Evolutionary conservation across 352 stramenopile genomes (phyloP), one percentile per base, ranked within the genome.

Genomic region (Globisporangium splendens): DNA sequence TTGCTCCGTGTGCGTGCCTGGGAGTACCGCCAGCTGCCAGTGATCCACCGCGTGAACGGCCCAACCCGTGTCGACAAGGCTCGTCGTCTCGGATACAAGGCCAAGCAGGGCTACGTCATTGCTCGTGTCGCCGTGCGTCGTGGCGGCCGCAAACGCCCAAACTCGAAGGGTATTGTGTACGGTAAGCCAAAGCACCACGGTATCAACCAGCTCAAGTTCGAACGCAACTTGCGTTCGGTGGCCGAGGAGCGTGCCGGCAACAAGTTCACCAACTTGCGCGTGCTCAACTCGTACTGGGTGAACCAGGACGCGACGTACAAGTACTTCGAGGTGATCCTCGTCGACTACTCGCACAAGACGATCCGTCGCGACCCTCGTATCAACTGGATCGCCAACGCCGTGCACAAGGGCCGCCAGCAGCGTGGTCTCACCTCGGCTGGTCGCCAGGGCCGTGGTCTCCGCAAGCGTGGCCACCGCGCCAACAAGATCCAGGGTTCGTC

Each of bases 241-340:
- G 97, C 97, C 46, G 98, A 99, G 74, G 97, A 99, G 84, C 97
- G 98, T 75, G 96, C 96, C 21, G 97, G 97, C 75, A 95, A 96
- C 76, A 96, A 97, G 77, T 99, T 96, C 75, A 77, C 77, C 65
- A 99, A 99, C 93, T 77, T 99, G 59, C 93, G 97, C 62, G 98
- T 99, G 59, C 88, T 99, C 28, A 99, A 99, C 94, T 99, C 96
- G 61, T 99, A 99, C 92, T 99, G 98, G 98, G 86, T 99, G 69
- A 99, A 99, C 89, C 96, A 99, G 73, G 98, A 99, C 78, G 96
- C 97, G 35, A 99, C 97, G 66, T 99, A 99, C 96, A 99, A 99
- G 86, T 99, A 99, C 85, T 99, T 99, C 68, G 98, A 99, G 89
- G 86, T 99, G 67, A 99, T 99, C 80, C 75, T 99, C 47, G 96